phyloP scores from a whole-genome alignment of 371 early-diverging fungal species.

The Phascolomyces articulosus region DNA sequence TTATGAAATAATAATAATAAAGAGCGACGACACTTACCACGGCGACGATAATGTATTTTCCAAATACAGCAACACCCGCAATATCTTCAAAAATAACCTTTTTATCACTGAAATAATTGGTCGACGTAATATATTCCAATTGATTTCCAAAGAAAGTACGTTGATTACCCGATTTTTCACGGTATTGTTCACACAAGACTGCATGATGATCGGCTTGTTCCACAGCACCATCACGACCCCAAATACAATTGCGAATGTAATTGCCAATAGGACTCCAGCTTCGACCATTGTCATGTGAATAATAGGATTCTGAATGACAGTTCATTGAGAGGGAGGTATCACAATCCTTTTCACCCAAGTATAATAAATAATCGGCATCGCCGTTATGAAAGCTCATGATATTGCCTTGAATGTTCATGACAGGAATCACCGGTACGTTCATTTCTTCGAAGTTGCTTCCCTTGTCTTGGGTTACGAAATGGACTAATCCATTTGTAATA shows the following conservation, averaged over 20 bases:
- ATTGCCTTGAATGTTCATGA: conserved; percentile 48
- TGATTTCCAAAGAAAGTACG: conserved; percentile 42
- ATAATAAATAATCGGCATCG: conserved; percentile 79
- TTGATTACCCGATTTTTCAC: conserved; percentile 65
- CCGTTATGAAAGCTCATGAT: conserved; percentile 84
- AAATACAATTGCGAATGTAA: conserved; percentile 79
- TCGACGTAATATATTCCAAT: conserved; percentile 57
- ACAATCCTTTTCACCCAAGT: conserved; percentile 67
- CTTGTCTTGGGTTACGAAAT: conserved; percentile 72
- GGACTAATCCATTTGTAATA: conserved; percentile 60
- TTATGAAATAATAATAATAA: not conserved
- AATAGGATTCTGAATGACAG: conserved; percentile 77
- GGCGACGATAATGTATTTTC: conserved; percentile 86
- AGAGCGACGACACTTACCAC: conserved; percentile 36
- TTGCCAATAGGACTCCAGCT: conserved; percentile 72
- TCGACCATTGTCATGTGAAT: conserved; percentile 72
- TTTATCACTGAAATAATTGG: conserved; percentile 57
- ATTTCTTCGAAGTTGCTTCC: conserved; percentile 67
- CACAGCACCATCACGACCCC: conserved; percentile 71
- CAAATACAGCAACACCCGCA: conserved; percentile 77
- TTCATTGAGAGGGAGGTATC: conserved; percentile 28
- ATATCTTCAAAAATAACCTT: conserved; percentile 63
- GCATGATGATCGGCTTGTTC: conserved; percentile 46
- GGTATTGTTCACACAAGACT: conserved; percentile 75
- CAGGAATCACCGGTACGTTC: conserved; percentile 58